Base-by-base conservation (phyloP, 2,329 filamentous ascomycete species). In the Fusarium musae region DNA sequence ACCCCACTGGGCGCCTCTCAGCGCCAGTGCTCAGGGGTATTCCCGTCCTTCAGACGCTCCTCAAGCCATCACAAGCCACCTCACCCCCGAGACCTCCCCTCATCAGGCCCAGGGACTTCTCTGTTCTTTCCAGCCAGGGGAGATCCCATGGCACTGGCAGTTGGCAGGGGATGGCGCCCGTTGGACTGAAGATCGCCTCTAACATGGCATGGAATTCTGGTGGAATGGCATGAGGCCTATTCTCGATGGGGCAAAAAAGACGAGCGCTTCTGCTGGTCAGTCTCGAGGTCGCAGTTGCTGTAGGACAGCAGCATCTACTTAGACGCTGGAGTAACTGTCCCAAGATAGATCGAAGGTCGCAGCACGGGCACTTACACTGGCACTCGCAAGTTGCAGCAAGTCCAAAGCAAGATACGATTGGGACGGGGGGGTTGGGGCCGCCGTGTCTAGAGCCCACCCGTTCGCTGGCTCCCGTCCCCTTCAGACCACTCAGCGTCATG, bases 1-100 rank as follows among this genome's bases (percentile, higher is more conserved):
- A 36, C 69, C 72, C 76, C 76, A 78, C 76, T 66, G 69, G 73
- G 72, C 75, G 75, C 73, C 78, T 77, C 76, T 58, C 75, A 76
- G 66, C 76, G 76, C 76, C 75, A 77, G 63, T 74, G 47, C 66
- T 61, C 75, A 77, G 73, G 67, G 75, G 73, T 74, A 68, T 61
- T 72, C 68, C 75, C 75, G 70, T 71, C 64, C 67, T 60, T 63
- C 65, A 70, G 52, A 59, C 59, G 57, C 63, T 66, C 39, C 67
- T 57, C 66, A 65, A 69, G 58, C 64, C 64, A 59, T 69, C 19
- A 13, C 36, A 69, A 69, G 66, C 66, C 66, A 70, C 50, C 26
- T 40, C 36, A 54, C 66, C 59, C 42, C 52, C 62, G n/a, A 34
- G 42, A 63, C 70, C 65, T 63, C 63, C 64, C 54, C 56, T 65